Evolutionary conservation across 805 yeast genomes (phyloP), one percentile per base, ranked within the genome.

Genomic region (Blastobotrys robertii): DNA sequence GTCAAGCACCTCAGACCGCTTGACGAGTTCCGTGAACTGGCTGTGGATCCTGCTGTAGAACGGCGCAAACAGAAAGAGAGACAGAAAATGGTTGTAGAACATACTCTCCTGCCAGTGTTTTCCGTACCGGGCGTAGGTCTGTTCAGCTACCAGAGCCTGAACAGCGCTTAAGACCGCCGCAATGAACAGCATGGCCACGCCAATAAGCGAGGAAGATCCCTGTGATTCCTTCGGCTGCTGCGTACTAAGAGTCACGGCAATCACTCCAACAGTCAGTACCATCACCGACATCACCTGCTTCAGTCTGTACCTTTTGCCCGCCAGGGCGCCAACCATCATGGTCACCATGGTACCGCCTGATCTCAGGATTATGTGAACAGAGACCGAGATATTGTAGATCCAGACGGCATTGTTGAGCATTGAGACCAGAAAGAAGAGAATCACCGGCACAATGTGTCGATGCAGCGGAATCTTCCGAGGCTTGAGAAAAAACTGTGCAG

Each of bases 311-410:
- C 53, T 55, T 53, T 70, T 77, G 37, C 74, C 76, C 8, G 69
- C 44, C 4, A 68, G 38, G 50, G 57, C 60, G 2, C 88, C 85
- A 3, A 78, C 58, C 0, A 70, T 28, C 77, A 83, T 72, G 0
- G 83, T 76, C 12, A 79, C 59, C 5, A 77, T 74, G 0, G 84
- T 73, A 1, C 83, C 77, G 4, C 80, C 71, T 9, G 85, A 78
- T 41, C 87, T 58, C 50, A 81, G 67, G 6, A 81, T 72, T 19
- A 80, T 80, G 54, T 81, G 86, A 22, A 79, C 58, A 0, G 88
- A 85, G 14, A 82, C 72, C 2, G 81, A 72, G 22, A 83, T 66
- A 31, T 76, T 67, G 56, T 63, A 77, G 12, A 63, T 66, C 62
- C 78, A 77, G 0, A 72, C 86, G 41, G 60, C 55, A 53, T 83